Percentiles rank a stretch among this genome's conserved stretches.
phyloP scores from a whole-genome alignment of 2,329 filamentous ascomycete species.

The Exophiala phaeomuriformis region DNA sequence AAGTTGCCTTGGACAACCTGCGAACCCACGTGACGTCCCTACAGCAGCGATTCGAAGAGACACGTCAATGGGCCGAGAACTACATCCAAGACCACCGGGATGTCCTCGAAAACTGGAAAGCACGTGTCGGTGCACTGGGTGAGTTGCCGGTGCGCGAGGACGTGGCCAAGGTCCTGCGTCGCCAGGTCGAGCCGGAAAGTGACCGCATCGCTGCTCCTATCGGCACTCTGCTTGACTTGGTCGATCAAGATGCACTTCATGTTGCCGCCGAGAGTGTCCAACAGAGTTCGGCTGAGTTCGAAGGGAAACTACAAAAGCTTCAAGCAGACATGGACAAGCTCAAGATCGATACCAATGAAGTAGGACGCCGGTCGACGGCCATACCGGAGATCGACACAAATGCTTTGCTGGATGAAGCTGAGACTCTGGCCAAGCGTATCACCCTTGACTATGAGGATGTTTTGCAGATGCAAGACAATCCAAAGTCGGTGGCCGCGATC shows the following conservation, averaged over 20 bases:
- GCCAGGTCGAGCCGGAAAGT: slow-evolving; percentile 6
- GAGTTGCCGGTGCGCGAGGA: slow-evolving; percentile 40
- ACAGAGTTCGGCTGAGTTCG: slow-evolving; percentile 18
- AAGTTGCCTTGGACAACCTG: slow-evolving; percentile 74
- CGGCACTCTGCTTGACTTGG: slow-evolving; percentile 23
- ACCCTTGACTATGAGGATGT: slow-evolving; percentile 76
- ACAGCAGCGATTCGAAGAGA: slow-evolving; percentile 41
- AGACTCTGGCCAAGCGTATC: slow-evolving; percentile 78
- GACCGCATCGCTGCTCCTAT: slow-evolving; percentile 5
- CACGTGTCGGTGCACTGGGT: slow-evolving; percentile 33
- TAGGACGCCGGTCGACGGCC: slow-evolving; percentile 9
- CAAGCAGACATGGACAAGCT: slow-evolving; percentile 16
- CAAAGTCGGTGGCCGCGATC: slow-evolving; percentile 55
- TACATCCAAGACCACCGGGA: slow-evolving; percentile 39
- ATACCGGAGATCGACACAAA: slow-evolving; percentile 22
- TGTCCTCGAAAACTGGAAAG: slow-evolving; percentile 40
- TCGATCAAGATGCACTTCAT: slow-evolving; percentile 17
- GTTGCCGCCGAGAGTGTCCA: slow-evolving; percentile 18
- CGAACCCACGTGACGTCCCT: slow-evolving; percentile 42
- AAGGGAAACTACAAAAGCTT: slow-evolving; percentile 14
- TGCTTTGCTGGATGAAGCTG: slow-evolving; percentile 55
- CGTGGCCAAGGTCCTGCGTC: slow-evolving; percentile 34
- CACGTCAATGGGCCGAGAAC: slow-evolving; percentile 41
- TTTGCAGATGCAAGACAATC: slow-evolving; percentile 58
- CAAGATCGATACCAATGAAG: slow-evolving; percentile 17